Conservation (phyloP, 805 yeast species). For the Zygotorulaspora sp. region DNA sequence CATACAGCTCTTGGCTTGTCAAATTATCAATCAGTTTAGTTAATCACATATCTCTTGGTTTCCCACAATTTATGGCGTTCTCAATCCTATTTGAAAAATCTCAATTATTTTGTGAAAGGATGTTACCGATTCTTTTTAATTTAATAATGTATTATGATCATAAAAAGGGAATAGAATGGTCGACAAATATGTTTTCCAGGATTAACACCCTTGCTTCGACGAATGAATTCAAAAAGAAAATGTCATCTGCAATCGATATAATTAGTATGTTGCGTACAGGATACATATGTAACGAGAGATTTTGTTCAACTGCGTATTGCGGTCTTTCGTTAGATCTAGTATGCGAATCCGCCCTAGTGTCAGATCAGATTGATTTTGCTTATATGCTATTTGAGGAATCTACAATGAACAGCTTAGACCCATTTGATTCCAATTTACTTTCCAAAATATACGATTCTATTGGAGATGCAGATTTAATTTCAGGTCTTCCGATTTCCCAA, state of each 20-base stretch:
- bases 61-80: conserved; percentile 13
- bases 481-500: conserved; percentile 60
- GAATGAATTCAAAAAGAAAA: conserved; percentile 11
- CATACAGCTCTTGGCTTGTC: conserved; percentile 11
- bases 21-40: conserved; percentile 9
- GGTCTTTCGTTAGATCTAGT: conserved; percentile 16
- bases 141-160: conserved; percentile 14
- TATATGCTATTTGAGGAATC: conserved; percentile 37
- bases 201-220: conserved; percentile 6
- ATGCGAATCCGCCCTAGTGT: conserved; percentile 11
- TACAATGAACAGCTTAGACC: conserved; percentile 6
- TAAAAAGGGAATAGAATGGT: conserved; percentile 15
- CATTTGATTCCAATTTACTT: conserved; percentile 15
- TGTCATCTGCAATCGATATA: conserved; percentile 21
- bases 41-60: conserved; percentile 5
- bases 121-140: conserved; percentile 13
- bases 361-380: conserved; percentile 31
- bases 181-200: conserved; percentile 1
- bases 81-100: conserved; percentile 5
- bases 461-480: conserved; percentile 57
- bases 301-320: conserved; percentile 19
- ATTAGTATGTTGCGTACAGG: conserved; percentile 31
- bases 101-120: conserved; percentile 4
- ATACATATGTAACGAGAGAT: conserved; percentile 12
- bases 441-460: conserved; percentile 46